phyloP scores from a whole-genome alignment of 2,329 filamentous ascomycete species.

The Penicillium brevicompactum region DNA sequence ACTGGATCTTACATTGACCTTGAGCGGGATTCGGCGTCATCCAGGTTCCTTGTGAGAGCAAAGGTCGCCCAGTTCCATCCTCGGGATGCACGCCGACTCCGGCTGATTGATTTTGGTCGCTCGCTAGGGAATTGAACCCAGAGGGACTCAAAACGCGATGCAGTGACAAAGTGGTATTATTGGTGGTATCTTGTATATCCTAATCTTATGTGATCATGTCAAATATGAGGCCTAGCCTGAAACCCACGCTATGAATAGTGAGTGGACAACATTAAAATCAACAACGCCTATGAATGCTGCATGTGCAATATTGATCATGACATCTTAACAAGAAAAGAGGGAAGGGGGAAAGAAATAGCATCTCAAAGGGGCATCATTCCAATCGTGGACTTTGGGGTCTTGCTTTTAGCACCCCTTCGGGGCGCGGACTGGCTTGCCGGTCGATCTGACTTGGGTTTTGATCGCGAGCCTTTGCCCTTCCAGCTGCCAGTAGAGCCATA shows the following conservation, averaged over 20 bases:
- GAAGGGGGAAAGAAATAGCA: background rate
- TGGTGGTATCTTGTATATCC: conserved; percentile 14
- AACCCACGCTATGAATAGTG: background rate
- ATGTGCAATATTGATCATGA: conserved; percentile 14
- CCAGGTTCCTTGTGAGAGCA: conserved; percentile 56
- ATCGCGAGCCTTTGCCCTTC: conserved; percentile 26
- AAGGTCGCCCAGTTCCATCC: conserved; percentile 61
- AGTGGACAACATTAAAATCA: conserved; percentile 1
- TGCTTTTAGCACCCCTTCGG: conserved; percentile 29
- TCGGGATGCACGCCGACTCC: conserved; percentile 54
- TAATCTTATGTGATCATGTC: conserved; percentile 6
- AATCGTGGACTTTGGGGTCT: conserved; percentile 33
- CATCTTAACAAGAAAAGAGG: conserved; percentile 3
- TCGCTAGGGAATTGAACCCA: conserved; percentile 30
- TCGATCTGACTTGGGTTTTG: conserved; percentile 28
- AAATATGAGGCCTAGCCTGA: conserved; percentile 2
- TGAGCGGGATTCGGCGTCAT: conserved; percentile 53
- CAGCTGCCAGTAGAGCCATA: conserved; percentile 22
- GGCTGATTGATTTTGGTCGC: conserved; percentile 56
- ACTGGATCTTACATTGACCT: conserved; percentile 52
- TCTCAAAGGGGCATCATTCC: conserved; percentile 43
- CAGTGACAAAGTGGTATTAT: conserved; percentile 15
- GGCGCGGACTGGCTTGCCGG: conserved; percentile 20
- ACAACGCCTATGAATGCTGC: conserved; percentile 24
- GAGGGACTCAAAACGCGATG: background rate